Conservation (phyloP, 768 basidiomycete genomes). For the Melanogaster broomeanus region DNA sequence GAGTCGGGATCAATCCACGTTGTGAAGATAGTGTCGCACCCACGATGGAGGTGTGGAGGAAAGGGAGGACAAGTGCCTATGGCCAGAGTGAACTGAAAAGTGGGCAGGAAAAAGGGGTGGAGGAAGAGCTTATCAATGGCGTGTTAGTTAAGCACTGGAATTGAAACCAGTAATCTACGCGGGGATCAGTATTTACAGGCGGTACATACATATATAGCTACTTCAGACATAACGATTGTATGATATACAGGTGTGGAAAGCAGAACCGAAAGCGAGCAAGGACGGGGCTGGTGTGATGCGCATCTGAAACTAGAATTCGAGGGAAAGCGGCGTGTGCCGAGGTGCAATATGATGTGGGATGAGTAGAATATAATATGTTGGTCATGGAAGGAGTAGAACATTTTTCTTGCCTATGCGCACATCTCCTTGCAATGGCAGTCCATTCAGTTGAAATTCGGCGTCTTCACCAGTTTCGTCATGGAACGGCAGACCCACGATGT, state of each 20-base stretch:
- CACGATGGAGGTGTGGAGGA: slow-evolving; percentile 55
- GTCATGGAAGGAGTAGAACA: not conserved
- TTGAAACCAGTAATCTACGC: slow-evolving; percentile 21
- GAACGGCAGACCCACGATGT: slow-evolving; percentile 62
- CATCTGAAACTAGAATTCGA: slow-evolving; percentile 2
- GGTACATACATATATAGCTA: slow-evolving; percentile 13
- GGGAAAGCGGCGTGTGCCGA: not conserved
- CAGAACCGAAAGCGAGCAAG: slow-evolving; percentile 6
- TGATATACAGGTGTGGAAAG: slow-evolving; percentile 8
- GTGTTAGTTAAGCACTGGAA: slow-evolving; percentile 60
- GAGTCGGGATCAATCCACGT: slow-evolving; percentile 40
- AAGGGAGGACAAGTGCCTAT: slow-evolving; percentile 51
- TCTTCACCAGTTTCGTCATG: slow-evolving; percentile 38
- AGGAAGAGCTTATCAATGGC: slow-evolving; percentile 57
- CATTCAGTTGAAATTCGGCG: slow-evolving; percentile 55
- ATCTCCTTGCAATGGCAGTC: slow-evolving; percentile 66
- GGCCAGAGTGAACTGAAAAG: slow-evolving; percentile 47
- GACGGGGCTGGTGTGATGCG: not conserved
- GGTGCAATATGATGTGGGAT: not conserved
- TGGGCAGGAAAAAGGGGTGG: slow-evolving; percentile 43
- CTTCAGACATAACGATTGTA: too few species aligned
- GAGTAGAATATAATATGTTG: not conserved
- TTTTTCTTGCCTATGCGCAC: slow-evolving; percentile 65
- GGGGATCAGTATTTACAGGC: slow-evolving; percentile 18
- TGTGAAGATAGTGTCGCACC: slow-evolving; percentile 45